Evolutionary conservation across 1,284 basidiomycete genomes (phyloP).

Genomic region (Trametes polyzona): DNA sequence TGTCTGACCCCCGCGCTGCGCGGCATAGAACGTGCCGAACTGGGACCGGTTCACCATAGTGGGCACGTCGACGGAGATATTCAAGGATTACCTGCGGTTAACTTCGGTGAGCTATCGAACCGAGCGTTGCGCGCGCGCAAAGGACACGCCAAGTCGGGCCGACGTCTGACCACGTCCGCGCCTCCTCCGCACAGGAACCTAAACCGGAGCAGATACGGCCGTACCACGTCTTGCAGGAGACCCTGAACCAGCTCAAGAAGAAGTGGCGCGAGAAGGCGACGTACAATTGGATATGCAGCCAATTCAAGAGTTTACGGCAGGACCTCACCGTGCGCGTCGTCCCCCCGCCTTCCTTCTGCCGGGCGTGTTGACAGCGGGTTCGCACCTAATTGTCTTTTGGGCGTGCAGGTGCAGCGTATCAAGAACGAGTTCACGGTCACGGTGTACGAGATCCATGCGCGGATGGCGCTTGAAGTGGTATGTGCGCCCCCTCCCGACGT

Average conservation of each 20-base stretch:
- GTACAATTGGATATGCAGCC: conserved; percentile 95
- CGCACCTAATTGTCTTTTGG: conserved; percentile 25
- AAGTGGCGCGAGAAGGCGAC: conserved; percentile 87
- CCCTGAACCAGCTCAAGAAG: conserved; percentile 85
- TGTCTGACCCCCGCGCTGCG: conserved; percentile 13
- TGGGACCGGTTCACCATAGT: conserved; percentile 98
- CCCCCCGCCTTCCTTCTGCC: conserved; percentile 11
- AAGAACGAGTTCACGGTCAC: conserved; percentile 98
- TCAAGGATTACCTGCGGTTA: conserved; percentile 95
- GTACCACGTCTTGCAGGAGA: conserved; percentile 82
- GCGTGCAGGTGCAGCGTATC: conserved; percentile 91
- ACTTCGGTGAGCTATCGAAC: conserved; percentile 74
- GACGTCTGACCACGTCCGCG: neutral
- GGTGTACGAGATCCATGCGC: conserved; percentile 98
- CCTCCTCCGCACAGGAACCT: conserved; percentile 68
- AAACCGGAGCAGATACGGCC: conserved; percentile 95
- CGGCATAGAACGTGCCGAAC: conserved; percentile 85
- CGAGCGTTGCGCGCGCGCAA: neutral
- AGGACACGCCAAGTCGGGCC: conserved; percentile 7
- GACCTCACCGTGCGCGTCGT: conserved; percentile 87
- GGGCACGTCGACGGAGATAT: conserved; percentile 85
- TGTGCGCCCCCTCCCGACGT: conserved; percentile 34
- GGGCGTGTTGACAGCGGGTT: conserved; percentile 22
- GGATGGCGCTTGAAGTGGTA: conserved; percentile 94
- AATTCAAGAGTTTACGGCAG: conserved; percentile 97